phyloP scores from a whole-genome alignment of 805 yeast genomes.

The Blastobotrys chiropterorum region DNA sequence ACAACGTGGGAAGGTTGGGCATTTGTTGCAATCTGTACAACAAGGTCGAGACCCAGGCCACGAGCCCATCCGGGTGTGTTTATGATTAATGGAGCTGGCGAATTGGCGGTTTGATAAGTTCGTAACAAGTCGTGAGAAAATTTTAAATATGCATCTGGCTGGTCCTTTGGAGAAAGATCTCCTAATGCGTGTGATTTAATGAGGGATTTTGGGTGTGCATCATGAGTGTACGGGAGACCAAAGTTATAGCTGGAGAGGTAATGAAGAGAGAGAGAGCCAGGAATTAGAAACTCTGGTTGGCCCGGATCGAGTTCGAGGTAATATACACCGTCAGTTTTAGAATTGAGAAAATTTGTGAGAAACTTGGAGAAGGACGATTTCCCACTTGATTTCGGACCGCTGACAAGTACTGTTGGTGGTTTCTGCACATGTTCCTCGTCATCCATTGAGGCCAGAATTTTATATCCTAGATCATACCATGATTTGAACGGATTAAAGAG shows the following conservation, averaged over 20 bases:
- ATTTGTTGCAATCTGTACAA: conserved; percentile 37
- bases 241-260: conserved; percentile 30
- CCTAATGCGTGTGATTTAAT: conserved; percentile 46
- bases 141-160: conserved; percentile 50
- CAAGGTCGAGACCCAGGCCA: conserved; percentile 71
- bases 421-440: background rate
- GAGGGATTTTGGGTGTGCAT: conserved; percentile 17
- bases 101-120: conserved; percentile 21
- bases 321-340: conserved; percentile 32
- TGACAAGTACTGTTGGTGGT: conserved; percentile 32
- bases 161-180: conserved; percentile 58
- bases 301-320: conserved; percentile 84
- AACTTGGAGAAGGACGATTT: conserved; percentile 65
- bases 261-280: conserved; percentile 61
- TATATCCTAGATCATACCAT: conserved; percentile 20
- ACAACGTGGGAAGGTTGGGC: conserved; percentile 53
- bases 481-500: conserved; percentile 15
- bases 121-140: conserved; percentile 39
- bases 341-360: conserved; percentile 44
- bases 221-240: conserved; percentile 36
- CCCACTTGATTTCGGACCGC: conserved; percentile 74
- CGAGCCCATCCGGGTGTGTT: conserved; percentile 91
- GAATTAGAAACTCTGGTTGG: conserved; percentile 70
- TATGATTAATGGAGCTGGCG: conserved; percentile 42
- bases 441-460: background rate